These are phyloP conservation scores for Candida silvicultrix DNA, from an alignment of 805 yeast genomes.

Conservation along the genomic window DNA sequence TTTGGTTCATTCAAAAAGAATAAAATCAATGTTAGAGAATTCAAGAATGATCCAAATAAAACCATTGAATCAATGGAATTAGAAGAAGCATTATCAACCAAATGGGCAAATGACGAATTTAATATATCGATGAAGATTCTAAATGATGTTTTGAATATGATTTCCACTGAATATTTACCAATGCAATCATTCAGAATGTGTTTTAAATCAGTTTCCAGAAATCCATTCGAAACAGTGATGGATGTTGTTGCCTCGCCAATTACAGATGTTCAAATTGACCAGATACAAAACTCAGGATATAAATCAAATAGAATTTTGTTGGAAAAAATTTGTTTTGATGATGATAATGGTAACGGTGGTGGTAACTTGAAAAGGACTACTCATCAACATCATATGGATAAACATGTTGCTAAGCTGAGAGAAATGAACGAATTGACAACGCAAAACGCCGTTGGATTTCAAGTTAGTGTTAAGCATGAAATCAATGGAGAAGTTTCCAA, in stretches of 20 bases:
- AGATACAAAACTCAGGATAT: slow-evolving; percentile 14
- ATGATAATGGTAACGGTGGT: no score
- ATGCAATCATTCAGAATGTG: slow-evolving; percentile 32
- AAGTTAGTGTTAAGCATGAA: slow-evolving; percentile 28
- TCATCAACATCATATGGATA: background rate
- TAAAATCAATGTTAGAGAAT: slow-evolving; percentile 4
- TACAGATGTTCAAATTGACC: slow-evolving; percentile 20
- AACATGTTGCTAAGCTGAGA: slow-evolving; percentile 14
- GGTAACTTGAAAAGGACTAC: no score
- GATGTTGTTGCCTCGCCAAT: slow-evolving; percentile 29
- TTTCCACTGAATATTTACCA: slow-evolving; percentile 26
- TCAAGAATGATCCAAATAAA: slow-evolving; percentile 2
- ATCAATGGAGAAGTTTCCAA: slow-evolving; percentile 26
- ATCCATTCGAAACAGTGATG: slow-evolving; percentile 22
- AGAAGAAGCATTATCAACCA: slow-evolving; percentile 16
- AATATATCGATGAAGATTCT: slow-evolving; percentile 50
- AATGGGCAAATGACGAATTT: slow-evolving; percentile 65
- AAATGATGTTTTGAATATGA: slow-evolving; percentile 34
- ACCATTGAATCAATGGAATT: slow-evolving; percentile 3
- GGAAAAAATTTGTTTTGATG: background rate
- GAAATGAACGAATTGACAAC: slow-evolving; percentile 15
- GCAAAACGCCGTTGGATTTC: slow-evolving; percentile 30
- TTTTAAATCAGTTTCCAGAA: slow-evolving; percentile 12
- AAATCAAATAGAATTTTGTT: slow-evolving; percentile 3
- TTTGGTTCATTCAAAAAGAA: slow-evolving; percentile 24